phyloP scores from a whole-genome alignment of 305 asterid genomes.

The Fraxinus albicans region DNA sequence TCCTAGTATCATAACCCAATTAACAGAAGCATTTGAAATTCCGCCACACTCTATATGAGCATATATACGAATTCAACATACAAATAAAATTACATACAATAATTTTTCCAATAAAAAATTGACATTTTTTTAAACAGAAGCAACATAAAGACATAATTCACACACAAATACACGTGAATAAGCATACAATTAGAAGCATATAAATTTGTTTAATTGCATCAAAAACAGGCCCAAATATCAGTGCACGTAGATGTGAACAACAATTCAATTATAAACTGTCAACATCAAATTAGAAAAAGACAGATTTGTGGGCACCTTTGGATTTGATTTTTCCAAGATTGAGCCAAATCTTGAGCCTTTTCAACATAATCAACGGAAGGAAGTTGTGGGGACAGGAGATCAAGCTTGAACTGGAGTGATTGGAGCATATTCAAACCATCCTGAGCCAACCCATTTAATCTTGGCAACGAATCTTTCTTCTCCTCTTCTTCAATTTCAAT shows the following conservation, averaged over 20 bases:
- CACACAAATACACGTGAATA: background rate
- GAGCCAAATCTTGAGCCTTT: slow-evolving; percentile 67
- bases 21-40: background rate
- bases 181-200: background rate
- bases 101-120: background rate
- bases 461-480: slow-evolving; percentile 70
- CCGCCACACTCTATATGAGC: background rate
- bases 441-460: slow-evolving; percentile 89
- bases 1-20: background rate
- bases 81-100: background rate
- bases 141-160: background rate
- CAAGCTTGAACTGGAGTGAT: slow-evolving; percentile 78
- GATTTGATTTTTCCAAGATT: slow-evolving; percentile 66
- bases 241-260: background rate
- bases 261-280: background rate
- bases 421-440: slow-evolving; percentile 68
- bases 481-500: slow-evolving; percentile 35
- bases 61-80: background rate
- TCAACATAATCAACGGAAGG: slow-evolving; percentile 61
- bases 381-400: slow-evolving; percentile 88
- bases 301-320: slow-evolving; percentile 48
- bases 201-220: background rate
- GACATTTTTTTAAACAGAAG: background rate
- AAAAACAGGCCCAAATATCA: background rate
- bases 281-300: background rate